These are phyloP conservation scores for Backusella australiensis DNA, from an alignment of 192 early-diverging fungal genomes.

Conservation along the genomic window DNA sequence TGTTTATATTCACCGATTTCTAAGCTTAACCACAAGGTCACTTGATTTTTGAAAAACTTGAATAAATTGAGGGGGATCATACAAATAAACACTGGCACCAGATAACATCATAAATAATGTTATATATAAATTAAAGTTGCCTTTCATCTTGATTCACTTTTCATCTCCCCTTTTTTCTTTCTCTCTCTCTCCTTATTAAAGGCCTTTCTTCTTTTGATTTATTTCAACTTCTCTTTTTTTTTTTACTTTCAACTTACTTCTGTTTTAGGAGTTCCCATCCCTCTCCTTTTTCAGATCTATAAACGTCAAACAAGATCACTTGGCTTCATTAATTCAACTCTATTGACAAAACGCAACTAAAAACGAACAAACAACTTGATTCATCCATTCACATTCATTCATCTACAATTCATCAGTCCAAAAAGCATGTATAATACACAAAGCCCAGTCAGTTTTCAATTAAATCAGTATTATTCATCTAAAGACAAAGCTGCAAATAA, in stretches of 20 bases:
- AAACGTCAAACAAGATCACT: not conserved
- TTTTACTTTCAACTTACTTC: not conserved
- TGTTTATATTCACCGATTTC: conserved; percentile 1
- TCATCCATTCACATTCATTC: not conserved
- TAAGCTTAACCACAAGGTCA: not conserved
- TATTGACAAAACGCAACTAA: not conserved
- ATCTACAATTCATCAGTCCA: not conserved
- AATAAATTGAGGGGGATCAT: not conserved
- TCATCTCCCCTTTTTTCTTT: not conserved
- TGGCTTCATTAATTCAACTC: not conserved
- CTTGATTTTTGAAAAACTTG: not conserved
- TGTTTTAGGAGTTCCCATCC: conserved; percentile 2
- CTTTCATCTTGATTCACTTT: not conserved
- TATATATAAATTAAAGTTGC: not conserved
- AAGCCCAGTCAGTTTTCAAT: not conserved
- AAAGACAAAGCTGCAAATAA: not conserved
- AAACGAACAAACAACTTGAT: not conserved
- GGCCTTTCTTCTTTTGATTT: not conserved
- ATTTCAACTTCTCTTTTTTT: not conserved
- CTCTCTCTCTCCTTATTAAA: not conserved
- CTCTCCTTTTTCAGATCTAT: not conserved
- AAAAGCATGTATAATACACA: not conserved
- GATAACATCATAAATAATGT: not conserved
- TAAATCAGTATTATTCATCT: not conserved
- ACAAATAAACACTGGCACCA: not conserved